Evolutionary conservation across 371 early-diverging fungal genomes (phyloP), one percentile per base, ranked within the genome.

Genomic region (Capillidium heterosporum): DNA sequence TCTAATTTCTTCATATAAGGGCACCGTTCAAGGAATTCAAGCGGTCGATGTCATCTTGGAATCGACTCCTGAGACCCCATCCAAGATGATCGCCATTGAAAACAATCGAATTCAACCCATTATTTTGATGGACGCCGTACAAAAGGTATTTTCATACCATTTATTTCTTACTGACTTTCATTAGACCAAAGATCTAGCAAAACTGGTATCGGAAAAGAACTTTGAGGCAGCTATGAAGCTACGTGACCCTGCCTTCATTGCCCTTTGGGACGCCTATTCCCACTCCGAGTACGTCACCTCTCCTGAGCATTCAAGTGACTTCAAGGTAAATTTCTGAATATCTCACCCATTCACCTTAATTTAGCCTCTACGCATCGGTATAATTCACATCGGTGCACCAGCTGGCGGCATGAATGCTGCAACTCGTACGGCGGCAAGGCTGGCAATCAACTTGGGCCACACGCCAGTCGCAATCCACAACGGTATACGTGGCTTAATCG

Each of bases 391-490:
- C 28, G 99, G 99, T 54, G 92, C 91, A 0, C 96, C 98, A 32
- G 91, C 95, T 15, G 94, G 91, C 56, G 99, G 99, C 48, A 95
- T 98, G 93, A 98, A 98, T 67, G 84, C 93, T 13, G 96, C 94
- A 0, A 89, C 96, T 4, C 82, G 95, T 53, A 81, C 86, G 1
- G 83, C 87, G 5, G 91, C 89, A 21, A 85, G 94, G 24, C 80
- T 87, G 41, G 85, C 87, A 28, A 68, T 90, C 56, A 86, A 86
- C 68, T 78, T 82, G 35, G 94, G 92, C 0, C 87, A 92, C 58
- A 77, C 69, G 0, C 82, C 93, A 13, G 63, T 91, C 57, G 93
- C 74, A 44, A 85, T 98, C 56, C 72, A 78, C 60, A 91, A 97
- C 67, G 98, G 99, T 15, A 95, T 96, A 69, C 79, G 81, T n/a